Conservation (phyloP, 1,284 basidiomycete species). For the Melampsora americana region DNA sequence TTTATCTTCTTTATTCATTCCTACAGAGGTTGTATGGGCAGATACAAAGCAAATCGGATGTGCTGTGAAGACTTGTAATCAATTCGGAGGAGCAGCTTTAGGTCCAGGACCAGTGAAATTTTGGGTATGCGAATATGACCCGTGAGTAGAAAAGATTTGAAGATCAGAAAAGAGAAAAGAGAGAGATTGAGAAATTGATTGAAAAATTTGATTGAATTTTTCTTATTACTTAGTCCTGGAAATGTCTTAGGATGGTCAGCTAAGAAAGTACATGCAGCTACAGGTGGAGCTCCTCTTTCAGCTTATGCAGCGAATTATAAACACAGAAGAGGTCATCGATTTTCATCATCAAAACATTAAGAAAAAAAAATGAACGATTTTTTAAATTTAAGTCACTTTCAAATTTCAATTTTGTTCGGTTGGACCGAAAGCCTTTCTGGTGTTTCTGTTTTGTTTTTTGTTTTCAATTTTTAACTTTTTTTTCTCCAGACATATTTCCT, state of each 20-base stretch:
- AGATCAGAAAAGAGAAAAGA: too few relatives aligned
- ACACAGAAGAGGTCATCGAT: neutral
- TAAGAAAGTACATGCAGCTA: constrained; percentile 29
- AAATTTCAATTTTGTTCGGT: too few relatives aligned
- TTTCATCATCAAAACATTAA: neutral
- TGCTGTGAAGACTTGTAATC: neutral
- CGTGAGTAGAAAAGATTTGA: constrained; percentile 5
- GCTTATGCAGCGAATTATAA: neutral
- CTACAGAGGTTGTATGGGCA: constrained; percentile 33
- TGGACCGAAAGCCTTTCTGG: neutral
- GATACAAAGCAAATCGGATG: constrained; percentile 36
- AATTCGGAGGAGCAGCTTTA: neutral
- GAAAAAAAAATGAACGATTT: too few relatives aligned
- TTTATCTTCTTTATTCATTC: neutral
- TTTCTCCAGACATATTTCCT: too few relatives aligned
- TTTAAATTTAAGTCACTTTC: too few relatives aligned
- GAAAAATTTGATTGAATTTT: neutral
- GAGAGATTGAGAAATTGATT: too few relatives aligned
- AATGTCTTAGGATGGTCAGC: constrained; percentile 32
- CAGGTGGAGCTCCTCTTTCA: constrained; percentile 35
- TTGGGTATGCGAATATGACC: constrained; percentile 36
- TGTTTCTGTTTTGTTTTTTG: neutral
- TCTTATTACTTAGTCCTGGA: constrained; percentile 8
- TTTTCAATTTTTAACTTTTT: neutral
- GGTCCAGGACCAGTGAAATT: constrained; percentile 14